Base-by-base conservation (phyloP, 805 yeast species). In the Kazachstania kunashirensis region DNA sequence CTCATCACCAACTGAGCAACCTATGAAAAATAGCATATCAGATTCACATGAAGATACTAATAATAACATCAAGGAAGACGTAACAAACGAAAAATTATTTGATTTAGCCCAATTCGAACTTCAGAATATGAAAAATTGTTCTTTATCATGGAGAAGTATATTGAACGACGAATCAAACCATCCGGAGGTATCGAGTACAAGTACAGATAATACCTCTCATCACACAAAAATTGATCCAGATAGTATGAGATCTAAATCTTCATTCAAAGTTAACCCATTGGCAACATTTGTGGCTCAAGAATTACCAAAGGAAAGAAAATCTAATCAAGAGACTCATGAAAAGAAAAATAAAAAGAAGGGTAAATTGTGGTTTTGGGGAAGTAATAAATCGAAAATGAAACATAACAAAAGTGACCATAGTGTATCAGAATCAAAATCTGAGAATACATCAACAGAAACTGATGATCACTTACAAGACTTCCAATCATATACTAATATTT, bases 221-320 rank as follows among this genome's bases (percentile, higher is more conserved):
- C 7, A 17, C 17, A 18, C 25, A 7, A 15, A 32, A 17, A 20
- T 20, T 7, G 23, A 20, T 20, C 14, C 11, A 9, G 20, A 20
- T 10, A 3, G 7, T 13, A 12, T 9, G 13, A 30, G 8, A 13
- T 2, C 13, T 13, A 20, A 30, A 4, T 30, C 17, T 4, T 25
- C 11, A 12, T 54, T 57, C 35, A 53, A 47, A 37, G 59, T 55
- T 8, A 54, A 55, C 40, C 61, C 62, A 5, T 42, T 57, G 20
- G 49, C 48, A 25, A 36, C 40, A 24, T 55, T 57, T 39, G 53
- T 53, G 12, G 56, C 51, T 3, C 41, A 39, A 12, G 51, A 50
- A 29, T 29, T 57, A 28, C 57, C 57, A 5, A 49, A 44, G 28
- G 42, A 44, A 29, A 38, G 40, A n/a, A 55, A 46, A 36, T 45